Conservation (phyloP, 2,329 filamentous ascomycete species). For the Fusarium aywerte region DNA sequence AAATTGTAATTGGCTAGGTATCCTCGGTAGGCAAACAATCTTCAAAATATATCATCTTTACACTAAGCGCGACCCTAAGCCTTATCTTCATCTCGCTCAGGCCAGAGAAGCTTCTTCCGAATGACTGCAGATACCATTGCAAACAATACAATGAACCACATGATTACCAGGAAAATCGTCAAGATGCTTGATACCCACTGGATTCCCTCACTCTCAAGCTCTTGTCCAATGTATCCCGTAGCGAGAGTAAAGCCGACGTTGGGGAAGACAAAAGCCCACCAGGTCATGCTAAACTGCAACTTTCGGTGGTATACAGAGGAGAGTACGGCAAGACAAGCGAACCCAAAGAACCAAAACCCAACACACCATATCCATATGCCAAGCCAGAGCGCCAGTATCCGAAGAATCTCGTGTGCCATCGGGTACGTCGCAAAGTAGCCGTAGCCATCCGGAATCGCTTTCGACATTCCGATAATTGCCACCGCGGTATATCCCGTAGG, state of each 20-base stretch:
- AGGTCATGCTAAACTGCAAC: constrained; percentile 43
- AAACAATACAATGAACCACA: constrained; percentile 44
- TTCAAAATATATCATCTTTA: too few species aligned
- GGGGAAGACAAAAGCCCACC: constrained; percentile 47
- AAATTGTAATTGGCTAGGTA: too few species aligned
- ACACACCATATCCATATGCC: constrained; percentile 46
- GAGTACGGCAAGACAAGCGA: constrained; percentile 40
- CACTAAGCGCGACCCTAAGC: background rate
- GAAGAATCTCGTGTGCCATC: constrained; percentile 39
- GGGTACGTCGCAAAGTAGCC: constrained; percentile 44
- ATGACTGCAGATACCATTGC: constrained; percentile 36
- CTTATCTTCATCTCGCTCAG: constrained; percentile 42
- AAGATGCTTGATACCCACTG: constrained; percentile 42
- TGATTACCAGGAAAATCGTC: constrained; percentile 34
- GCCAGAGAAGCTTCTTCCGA: constrained; percentile 43
- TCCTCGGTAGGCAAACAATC: too few species aligned
- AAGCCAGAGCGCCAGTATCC: constrained; percentile 42
- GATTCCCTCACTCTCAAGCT: constrained; percentile 40
- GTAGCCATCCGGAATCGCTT: constrained; percentile 37
- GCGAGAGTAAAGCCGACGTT: constrained; percentile 45
- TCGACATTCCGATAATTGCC: constrained; percentile 44
- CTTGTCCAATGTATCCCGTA: constrained; percentile 41
- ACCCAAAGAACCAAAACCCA: constrained; percentile 45
- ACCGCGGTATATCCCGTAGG: constrained; percentile 43
- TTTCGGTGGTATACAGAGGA: constrained; percentile 24